Percentiles rank a stretch among this genome's conserved stretches.
These are phyloP conservation scores for Blastobotrys petasosporus DNA, from an alignment of 1,139 yeast species.

Conservation along the genomic window DNA sequence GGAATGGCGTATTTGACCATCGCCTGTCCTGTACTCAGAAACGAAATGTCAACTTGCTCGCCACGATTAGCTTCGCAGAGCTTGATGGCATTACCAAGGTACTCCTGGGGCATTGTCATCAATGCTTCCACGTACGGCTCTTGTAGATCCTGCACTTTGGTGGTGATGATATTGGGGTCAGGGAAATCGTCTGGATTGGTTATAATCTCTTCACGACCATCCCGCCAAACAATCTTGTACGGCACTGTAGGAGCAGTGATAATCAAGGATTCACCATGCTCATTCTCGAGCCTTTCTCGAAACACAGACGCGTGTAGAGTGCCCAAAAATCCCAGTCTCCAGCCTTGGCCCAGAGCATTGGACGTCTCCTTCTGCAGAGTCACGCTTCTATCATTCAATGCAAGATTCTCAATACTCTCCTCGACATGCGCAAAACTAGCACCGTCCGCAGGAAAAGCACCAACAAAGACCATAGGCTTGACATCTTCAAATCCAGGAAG, in stretches of 20 bases:
- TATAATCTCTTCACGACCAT: slow-evolving; percentile 59
- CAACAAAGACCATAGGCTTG: slow-evolving; percentile 97
- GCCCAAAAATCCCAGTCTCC: slow-evolving; percentile 94
- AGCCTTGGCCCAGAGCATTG: slow-evolving; percentile 92
- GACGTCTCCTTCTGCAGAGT: slow-evolving; percentile 87
- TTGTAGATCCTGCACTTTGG: slow-evolving; percentile 52
- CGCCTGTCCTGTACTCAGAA: slow-evolving; percentile 75
- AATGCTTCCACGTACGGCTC: slow-evolving; percentile 91
- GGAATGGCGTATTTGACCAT: slow-evolving; percentile 76
- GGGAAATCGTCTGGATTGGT: slow-evolving; percentile 95
- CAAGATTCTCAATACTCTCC: slow-evolving; percentile 82
- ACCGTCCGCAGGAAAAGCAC: slow-evolving; percentile 97
- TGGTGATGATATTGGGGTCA: slow-evolving; percentile 36
- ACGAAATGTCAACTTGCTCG: slow-evolving; percentile 70
- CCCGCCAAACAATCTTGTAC: slow-evolving; percentile 57
- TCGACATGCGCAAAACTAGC: slow-evolving; percentile 83
- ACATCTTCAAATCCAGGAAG: slow-evolving; percentile 95
- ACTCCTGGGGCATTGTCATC: slow-evolving; percentile 88
- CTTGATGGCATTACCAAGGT: slow-evolving; percentile 78
- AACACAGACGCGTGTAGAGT: slow-evolving; percentile 94
- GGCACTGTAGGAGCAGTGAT: slow-evolving; percentile 97
- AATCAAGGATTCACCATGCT: slow-evolving; percentile 87
- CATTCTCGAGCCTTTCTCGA: slow-evolving; percentile 83
- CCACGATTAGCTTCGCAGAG: slow-evolving; percentile 84
- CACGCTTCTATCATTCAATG: slow-evolving; percentile 87